Evolutionary conservation across 176 grass and related monocot genomes (phyloP), one percentile per base, ranked within the genome.

Genomic region (Areca catechu): DNA sequence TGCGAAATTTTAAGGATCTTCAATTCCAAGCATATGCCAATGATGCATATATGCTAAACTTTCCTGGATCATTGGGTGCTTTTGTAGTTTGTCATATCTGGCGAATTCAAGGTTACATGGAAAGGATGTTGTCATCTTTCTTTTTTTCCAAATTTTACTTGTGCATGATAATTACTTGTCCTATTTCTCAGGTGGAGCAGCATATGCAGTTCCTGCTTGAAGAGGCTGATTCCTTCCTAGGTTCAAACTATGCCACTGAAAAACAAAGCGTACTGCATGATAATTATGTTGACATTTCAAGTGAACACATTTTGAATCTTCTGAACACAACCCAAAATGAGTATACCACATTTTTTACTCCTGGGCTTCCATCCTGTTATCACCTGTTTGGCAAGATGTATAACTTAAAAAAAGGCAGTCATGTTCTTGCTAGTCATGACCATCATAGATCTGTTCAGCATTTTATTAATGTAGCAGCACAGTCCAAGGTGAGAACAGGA

Each of bases 291-390:
- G 34, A 43, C 14, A 12, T 43, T 43, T 7, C 34, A 43, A 43
- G 34, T 43, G 34, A 14, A 43, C 34, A 12, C 10, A 55, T 55
- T 22, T 16, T 55, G 7, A 21, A 55, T 21, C 53, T 55, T 55
- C 53, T 55, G 21, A 55, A 55, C 53, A 55, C 53, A 55, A 55
- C 7, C 53, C 53, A 55, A 12, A 55, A 9, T 55, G 53, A 55
- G 7, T 55, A 55, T 21, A 21, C 53, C 3, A 21, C 21, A 14
- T 22, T 55, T 21, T 55, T 55, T 21, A 14, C 19, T 55, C 53
- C 53, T 55, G 18, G 53, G 19, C 53, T 55, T 55, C 18, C 53
- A 19, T 10, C 53, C 19, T 55, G 19, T 21, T 55, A 55, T 21
- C 53, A 55, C n/a, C 53, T 55, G 7, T 15, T 55, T 10, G 18